Conservation (phyloP, 2,329 filamentous ascomycete genomes). For the Penicillium sp. region DNA sequence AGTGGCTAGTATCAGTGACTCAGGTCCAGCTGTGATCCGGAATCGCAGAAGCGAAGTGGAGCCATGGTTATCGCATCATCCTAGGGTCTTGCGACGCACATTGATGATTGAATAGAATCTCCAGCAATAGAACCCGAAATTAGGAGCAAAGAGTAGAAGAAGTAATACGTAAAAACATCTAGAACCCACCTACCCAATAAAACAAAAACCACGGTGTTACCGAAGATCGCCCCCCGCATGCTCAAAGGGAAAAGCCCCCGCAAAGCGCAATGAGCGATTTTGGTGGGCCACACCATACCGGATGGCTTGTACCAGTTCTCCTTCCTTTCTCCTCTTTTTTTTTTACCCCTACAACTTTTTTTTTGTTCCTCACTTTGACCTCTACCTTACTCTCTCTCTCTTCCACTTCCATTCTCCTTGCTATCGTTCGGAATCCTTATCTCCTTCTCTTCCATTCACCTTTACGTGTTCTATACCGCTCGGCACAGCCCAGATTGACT, state of each 20-base stretch:
- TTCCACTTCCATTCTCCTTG: slow-evolving; percentile 5
- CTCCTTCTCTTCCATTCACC: neutral
- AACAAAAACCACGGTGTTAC: slow-evolving; percentile 3
- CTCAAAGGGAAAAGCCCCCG: slow-evolving; percentile 29
- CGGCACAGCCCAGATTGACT: neutral
- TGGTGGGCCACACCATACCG: slow-evolving; percentile 24
- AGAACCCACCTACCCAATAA: neutral
- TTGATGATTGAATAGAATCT: neutral
- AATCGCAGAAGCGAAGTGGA: slow-evolving; percentile 19
- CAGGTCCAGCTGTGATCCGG: slow-evolving; percentile 8
- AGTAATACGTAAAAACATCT: neutral
- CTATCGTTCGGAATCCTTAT: slow-evolving; percentile 5
- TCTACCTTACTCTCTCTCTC: slow-evolving; percentile 9
- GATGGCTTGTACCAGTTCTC: slow-evolving; percentile 16
- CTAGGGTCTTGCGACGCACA: slow-evolving; percentile 3
- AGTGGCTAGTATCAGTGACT: neutral
- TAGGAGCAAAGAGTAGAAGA: neutral
- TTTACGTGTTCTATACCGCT: neutral
- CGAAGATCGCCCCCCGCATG: slow-evolving; percentile 24
- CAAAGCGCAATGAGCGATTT: slow-evolving; percentile 28
- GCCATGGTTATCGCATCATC: slow-evolving; percentile 25
- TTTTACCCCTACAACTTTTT: slow-evolving; percentile 17
- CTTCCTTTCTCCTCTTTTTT: slow-evolving; percentile 25
- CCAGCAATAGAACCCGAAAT: neutral
- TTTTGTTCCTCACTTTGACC: slow-evolving; percentile 17